Conservation (phyloP, 257 asterid species). For the Solanum gracilifrons region DNA sequence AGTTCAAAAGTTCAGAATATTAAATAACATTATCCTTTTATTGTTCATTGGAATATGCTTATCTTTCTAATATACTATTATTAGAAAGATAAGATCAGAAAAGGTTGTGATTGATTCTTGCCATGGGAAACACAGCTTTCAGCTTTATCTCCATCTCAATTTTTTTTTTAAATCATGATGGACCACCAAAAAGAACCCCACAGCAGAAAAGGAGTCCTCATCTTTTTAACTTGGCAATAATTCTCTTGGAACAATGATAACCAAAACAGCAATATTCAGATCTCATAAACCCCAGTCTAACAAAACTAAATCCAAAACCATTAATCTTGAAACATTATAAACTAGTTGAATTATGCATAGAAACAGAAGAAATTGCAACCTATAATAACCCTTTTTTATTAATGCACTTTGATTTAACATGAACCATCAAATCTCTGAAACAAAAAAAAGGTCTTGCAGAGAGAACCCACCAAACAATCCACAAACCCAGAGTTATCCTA, state of each 20-base stretch:
- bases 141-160: not conserved
- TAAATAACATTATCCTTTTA: not conserved
- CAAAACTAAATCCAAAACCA: too few relatives aligned
- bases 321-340: not conserved
- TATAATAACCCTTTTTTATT: not conserved
- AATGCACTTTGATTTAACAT: slow-evolving; percentile 8
- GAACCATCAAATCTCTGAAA: not conserved
- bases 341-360: not conserved
- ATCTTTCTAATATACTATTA: not conserved
- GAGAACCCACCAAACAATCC: not conserved
- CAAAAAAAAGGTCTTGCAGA: not conserved
- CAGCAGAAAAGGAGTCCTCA: not conserved
- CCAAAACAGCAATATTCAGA: not conserved
- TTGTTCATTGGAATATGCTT: not conserved
- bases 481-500: not conserved
- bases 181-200: not conserved
- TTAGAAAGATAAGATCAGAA: not conserved
- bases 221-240: not conserved
- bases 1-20: not conserved
- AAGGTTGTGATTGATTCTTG: not conserved
- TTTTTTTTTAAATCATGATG: not conserved
- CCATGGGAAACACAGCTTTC: not conserved
- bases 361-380: not conserved
- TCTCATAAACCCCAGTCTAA: not conserved
- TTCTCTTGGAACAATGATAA: not conserved